Evolutionary conservation across 805 yeast genomes (phyloP), one percentile per base, ranked within the genome.

Genomic region (Kuraishia piskuri): DNA sequence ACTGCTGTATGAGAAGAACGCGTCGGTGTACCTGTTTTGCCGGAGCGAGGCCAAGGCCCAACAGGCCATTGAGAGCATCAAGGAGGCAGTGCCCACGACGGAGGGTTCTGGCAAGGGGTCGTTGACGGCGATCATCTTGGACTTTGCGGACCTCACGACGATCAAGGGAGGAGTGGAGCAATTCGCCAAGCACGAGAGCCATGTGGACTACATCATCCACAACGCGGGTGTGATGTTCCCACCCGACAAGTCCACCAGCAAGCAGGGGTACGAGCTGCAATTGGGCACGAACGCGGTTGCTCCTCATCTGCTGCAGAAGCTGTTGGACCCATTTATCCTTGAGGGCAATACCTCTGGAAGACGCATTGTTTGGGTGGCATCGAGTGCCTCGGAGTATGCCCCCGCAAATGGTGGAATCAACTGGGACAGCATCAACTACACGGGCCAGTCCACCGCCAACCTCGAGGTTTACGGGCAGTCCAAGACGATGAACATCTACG

Each of bases 261-360:
- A 51, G 14, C 80, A 79, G 61, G 80, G 78, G 9, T 70, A 66
- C 53, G 83, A 79, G 51, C 52, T 66, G 40, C 77, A 74, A 52
- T 61, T 76, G 46, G 83, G 79, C 8, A 71, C 73, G 20, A 79
- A 79, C 60, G 70, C 61, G 20, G 57, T 79, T 12, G 83, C 76
- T 1, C 76, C 78, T 24, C 75, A 69, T 51, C 59, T 76, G 17
- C 62, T 79, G 22, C 73, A 76, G 56, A 68, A 69, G 53, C 60
- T 67, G 26, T 59, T 76, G 50, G 66, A 65, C 22, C 75, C 76
- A 9, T 55, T 75, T 2, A 55, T 79, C 20, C 53, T 68, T 22
- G 58, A 66, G 46, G 53, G 53, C 1, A 59, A 50, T 6, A 37
- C 50, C 0, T 54, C 62, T 1, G 60, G 57, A 48, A 66, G 74